Evolutionary conservation across 345 rosid species (phyloP), one percentile per base, ranked within the genome.

Genomic region (Ceriops decandra): DNA sequence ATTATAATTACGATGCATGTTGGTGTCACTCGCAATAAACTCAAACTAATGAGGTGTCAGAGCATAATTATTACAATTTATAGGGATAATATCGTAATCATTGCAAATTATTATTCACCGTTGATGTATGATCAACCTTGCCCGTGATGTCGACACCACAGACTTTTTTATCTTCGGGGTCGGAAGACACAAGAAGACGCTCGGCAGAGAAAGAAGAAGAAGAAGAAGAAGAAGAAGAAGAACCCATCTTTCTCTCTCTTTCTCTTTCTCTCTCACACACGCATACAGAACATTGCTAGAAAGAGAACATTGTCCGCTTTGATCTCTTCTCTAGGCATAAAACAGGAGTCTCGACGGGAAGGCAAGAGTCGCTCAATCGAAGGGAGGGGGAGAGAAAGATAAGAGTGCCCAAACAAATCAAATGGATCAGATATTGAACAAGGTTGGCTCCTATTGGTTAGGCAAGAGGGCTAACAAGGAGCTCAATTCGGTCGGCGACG

Each of bases 341-440:
- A 42, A 42, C 19, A 42, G 49, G 15, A 11, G 0, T 28, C 16
- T 2, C 47, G 47, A 42, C 17, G 13, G 59, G 28, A 56, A 24
- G 27, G 58, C 10, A 22, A 24, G 58, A 54, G 27, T 9, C 3
- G 15, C 27, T 26, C 15, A 13, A 22, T 21, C 22, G 58, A 54
- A 53, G 26, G 58, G 15, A 24, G 28, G 17, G 59, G 3, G 59
- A 46, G 71, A 42, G 7, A 30, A 5, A 36, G 71, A 17, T 6
- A 51, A 32, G 33, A 3, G 15, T 32, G 7, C 9, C 22, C 11
- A 1, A 22, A 28, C 9, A 15, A n/a, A 28, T 56, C 2, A 28
- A 22, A 90, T 95, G 99, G 99, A 95, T 90, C 90, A 88, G 81
- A 76, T 95, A 33, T 1, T 95, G 76, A 90, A 83, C 93, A 95